Base-by-base conservation (phyloP, 768 basidiomycete genomes). In the Scleroderma bovista region DNA sequence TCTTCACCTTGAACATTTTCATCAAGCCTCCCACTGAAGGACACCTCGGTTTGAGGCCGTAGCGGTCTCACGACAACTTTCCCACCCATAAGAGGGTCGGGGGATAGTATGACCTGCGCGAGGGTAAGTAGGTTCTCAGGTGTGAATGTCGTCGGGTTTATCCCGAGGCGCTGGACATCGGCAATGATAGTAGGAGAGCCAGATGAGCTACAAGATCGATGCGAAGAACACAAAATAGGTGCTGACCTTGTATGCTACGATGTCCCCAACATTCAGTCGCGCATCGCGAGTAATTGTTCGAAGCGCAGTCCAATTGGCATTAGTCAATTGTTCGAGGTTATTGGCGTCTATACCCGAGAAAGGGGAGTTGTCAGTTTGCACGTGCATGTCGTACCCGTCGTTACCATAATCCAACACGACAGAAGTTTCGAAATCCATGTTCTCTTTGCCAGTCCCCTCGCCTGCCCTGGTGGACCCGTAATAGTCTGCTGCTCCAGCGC, bases 41-140 rank as follows among this genome's bases (percentile, higher is more conserved):
- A 64, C 29, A 62, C 54, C 9, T 57, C 53, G 10, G 31, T 58
- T 20, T 56, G 55, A 8, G 46, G 59, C 12, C 47, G 56, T 12
- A 67, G 31, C 2, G 51, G 46, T 6, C 47, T 58, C 20, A 71
- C 55, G 0, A 54, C 44, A 6, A 64, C 41, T 19, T 41, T 33
- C 1, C 9, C 1, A 3, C 23, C 22, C 22, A 60, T 39, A 12
- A 58, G 65, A 33, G 59, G 56, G 13, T 53, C 57, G 13, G 52
- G 48, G 20, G 52, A 53, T 9, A n/a, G n/a, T n/a, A 62, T 42
- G 0, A 86, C 66, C 0, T 62, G 64, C 0, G 69, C 81, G 2
- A 80, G 52, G n/a, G 66, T 70, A 17, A 84, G 58, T 49, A 85
- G 57, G 12, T 75, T 61, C 53, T 84, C 86, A 0, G 86, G 86